These are phyloP conservation scores for Brassica cretica DNA, from an alignment of 345 rosid genomes.

Conservation along the genomic window DNA sequence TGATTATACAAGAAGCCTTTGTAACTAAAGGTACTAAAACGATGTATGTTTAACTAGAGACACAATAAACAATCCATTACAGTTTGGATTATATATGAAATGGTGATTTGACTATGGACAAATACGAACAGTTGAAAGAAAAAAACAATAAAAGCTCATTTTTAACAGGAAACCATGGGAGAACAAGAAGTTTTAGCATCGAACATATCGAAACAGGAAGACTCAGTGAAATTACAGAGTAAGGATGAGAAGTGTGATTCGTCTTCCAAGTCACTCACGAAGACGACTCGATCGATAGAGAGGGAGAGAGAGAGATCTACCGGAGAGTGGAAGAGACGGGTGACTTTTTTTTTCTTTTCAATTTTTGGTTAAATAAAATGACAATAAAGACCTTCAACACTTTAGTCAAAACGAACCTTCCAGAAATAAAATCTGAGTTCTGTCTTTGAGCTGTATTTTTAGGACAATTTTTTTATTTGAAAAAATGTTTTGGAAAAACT, in stretches of 20 bases:
- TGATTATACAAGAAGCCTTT: neutral
- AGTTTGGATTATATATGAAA: too few relatives aligned
- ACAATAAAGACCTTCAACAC: neutral
- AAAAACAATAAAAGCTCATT: too few relatives aligned
- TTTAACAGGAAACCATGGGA: too few relatives aligned
- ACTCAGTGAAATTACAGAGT: conserved; percentile 9
- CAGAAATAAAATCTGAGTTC: neutral
- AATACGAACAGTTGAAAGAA: too few relatives aligned
- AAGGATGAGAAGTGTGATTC: conserved; percentile 17
- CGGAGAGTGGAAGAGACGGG: neutral
- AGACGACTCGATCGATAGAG: neutral
- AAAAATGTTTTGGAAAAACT: too few relatives aligned
- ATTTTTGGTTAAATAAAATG: neutral
- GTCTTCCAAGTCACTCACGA: conserved; percentile 21
- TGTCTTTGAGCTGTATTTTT: too few relatives aligned
- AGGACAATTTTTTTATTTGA: too few relatives aligned
- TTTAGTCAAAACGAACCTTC: neutral
- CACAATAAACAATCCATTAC: neutral
- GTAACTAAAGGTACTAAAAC: too few relatives aligned
- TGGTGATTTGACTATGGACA: too few relatives aligned
- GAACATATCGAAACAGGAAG: neutral
- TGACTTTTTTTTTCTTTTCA: neutral
- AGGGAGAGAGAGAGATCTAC: conserved; percentile 5
- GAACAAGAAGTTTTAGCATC: neutral
- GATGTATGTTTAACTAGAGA: neutral